Conservation (phyloP, 768 basidiomycete species). For the Phlegmacium glaucopus region DNA sequence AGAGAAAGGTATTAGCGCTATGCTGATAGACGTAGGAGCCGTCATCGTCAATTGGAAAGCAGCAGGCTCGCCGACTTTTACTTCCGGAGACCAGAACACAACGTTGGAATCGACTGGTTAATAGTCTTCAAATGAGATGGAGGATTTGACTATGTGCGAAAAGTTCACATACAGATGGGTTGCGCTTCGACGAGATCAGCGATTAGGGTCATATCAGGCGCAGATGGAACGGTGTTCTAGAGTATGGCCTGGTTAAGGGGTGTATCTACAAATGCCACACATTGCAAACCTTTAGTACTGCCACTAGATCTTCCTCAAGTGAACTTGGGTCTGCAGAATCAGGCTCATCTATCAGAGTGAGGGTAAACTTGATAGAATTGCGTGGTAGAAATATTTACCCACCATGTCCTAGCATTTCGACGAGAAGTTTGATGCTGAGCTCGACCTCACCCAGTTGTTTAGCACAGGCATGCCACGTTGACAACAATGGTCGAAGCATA, state of each 20-base stretch:
- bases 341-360: constrained; percentile 25
- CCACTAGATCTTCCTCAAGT: constrained; percentile 69
- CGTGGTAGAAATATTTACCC: constrained; percentile 13
- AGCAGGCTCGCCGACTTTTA: constrained; percentile 54
- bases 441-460: constrained; percentile 76
- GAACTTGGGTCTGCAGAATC: constrained; percentile 45
- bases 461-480: constrained; percentile 81
- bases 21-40: constrained; percentile 43
- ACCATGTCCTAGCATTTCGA: constrained; percentile 86
- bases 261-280: not conserved
- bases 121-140: not conserved
- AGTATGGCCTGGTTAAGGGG: not conserved
- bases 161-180: constrained; percentile 52
- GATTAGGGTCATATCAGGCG: constrained; percentile 50
- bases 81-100: constrained; percentile 69
- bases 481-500: constrained; percentile 71
- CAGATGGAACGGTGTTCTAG: constrained; percentile 70
- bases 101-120: constrained; percentile 57
- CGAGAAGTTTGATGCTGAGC: constrained; percentile 65
- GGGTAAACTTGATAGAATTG: not conserved
- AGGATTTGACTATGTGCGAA: not conserved
- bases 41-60: constrained; percentile 75
- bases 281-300: constrained; percentile 59
- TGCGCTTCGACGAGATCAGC: constrained; percentile 63
- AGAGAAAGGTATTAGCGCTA: constrained; percentile 60